A percentile compares a stretch with the other conserved stretches of the same genome.
Conservation (phyloP, 768 basidiomycete genomes). For the Podaxis sp. region DNA sequence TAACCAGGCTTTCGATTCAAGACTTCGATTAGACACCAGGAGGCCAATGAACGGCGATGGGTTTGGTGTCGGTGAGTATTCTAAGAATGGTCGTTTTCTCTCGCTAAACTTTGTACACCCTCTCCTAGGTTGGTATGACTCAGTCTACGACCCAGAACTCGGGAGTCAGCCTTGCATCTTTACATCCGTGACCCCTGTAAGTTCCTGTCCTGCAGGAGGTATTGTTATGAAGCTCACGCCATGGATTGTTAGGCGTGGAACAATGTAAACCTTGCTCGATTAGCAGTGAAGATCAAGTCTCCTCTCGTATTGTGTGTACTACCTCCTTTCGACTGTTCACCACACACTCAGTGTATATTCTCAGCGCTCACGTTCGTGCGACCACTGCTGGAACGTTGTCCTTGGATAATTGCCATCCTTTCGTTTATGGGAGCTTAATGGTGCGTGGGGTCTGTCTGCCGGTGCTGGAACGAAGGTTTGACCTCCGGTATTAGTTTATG, state of each 20-base stretch:
- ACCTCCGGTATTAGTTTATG: slow-evolving; percentile 61
- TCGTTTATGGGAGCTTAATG: slow-evolving; percentile 89
- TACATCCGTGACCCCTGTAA: slow-evolving; percentile 88
- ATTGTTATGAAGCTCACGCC: neutral
- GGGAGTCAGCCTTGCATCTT: slow-evolving; percentile 92
- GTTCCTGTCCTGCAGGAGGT: neutral
- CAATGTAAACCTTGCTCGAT: slow-evolving; percentile 85
- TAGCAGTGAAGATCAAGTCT: slow-evolving; percentile 97
- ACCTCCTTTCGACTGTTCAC: neutral
- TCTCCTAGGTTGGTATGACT: slow-evolving; percentile 86
- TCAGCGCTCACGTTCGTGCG: slow-evolving; percentile 88
- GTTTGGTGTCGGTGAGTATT: slow-evolving; percentile 81
- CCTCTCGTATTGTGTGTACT: slow-evolving; percentile 83
- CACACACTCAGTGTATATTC: neutral
- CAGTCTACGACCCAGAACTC: slow-evolving; percentile 75
- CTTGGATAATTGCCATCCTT: slow-evolving; percentile 94
- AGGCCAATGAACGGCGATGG: slow-evolving; percentile 94
- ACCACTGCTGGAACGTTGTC: slow-evolving; percentile 91
- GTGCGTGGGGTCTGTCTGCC: slow-evolving; percentile 31
- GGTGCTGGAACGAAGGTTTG: neutral
- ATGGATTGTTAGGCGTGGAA: slow-evolving; percentile 77
- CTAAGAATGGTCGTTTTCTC: neutral
- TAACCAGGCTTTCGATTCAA: slow-evolving; percentile 94
- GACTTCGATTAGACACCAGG: slow-evolving; percentile 75
- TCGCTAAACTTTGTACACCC: neutral